These are phyloP conservation scores for Candida coquimbonensis DNA, from an alignment of 805 yeast species.

Conservation along the genomic window DNA sequence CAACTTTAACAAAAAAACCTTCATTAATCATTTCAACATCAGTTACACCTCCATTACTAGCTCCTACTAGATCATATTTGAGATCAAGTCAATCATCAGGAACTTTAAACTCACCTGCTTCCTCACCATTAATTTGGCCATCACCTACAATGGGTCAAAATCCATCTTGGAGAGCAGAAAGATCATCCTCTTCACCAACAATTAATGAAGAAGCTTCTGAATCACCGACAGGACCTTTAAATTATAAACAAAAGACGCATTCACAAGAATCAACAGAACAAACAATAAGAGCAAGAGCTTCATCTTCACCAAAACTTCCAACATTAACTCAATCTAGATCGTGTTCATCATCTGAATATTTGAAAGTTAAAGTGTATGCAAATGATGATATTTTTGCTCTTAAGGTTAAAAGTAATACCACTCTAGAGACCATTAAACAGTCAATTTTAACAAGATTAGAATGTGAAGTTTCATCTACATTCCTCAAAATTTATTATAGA, in stretches of 20 bases:
- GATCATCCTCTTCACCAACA: slow-evolving; percentile 3
- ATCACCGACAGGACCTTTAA: slow-evolving; percentile 1
- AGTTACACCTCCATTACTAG: slow-evolving; percentile 21
- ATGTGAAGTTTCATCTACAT: slow-evolving; percentile 8
- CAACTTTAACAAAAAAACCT: slow-evolving; percentile 7
- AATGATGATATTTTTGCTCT: slow-evolving; percentile 23
- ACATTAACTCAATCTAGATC: neutral
- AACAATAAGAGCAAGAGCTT: slow-evolving; percentile 4
- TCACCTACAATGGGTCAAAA: slow-evolving; percentile 14
- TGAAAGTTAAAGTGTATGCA: slow-evolving; percentile 19
- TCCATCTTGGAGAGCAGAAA: slow-evolving; percentile 1
- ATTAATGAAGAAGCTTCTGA: neutral
- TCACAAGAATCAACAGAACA: neutral
- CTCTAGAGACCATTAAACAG: slow-evolving; percentile 8
- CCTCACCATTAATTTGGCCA: slow-evolving; percentile 18
- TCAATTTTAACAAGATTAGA: slow-evolving; percentile 21
- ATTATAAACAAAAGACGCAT: neutral
- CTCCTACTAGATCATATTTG: slow-evolving; percentile 7
- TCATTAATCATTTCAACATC: slow-evolving; percentile 17
- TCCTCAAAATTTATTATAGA: slow-evolving; percentile 16
- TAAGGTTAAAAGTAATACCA: slow-evolving; percentile 5
- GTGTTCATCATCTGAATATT: neutral
- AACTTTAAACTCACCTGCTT: slow-evolving; percentile 1
- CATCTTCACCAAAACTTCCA: slow-evolving; percentile 1
- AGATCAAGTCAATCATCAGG: slow-evolving; percentile 1